Conservation (phyloP, 1,284 basidiomycete genomes). For the Ceratobasidium sp. region DNA sequence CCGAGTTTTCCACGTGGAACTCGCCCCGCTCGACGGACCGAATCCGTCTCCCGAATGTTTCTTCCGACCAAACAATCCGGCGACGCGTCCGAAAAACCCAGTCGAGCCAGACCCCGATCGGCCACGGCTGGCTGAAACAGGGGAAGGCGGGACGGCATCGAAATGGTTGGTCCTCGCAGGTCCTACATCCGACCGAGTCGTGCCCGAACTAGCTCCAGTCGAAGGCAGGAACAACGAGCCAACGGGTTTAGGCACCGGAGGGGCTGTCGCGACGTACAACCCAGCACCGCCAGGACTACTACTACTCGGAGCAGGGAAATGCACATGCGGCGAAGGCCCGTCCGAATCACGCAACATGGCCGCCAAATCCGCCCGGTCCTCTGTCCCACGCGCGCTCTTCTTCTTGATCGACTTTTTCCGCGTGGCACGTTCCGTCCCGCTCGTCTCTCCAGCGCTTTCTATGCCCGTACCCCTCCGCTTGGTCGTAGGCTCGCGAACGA, state of each 20-base stretch:
- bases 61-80: conserved; percentile 40
- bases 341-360: conserved; percentile 28
- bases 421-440: background rate
- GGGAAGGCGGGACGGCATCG: conserved; percentile 17
- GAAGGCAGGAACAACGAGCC: conserved; percentile 29
- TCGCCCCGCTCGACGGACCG: background rate
- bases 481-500: background rate
- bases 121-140: background rate
- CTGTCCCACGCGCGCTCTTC: background rate
- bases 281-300: background rate
- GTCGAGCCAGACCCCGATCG: conserved; percentile 24
- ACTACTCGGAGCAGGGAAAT: conserved; percentile 7
- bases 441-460: conserved; percentile 15
- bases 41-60: conserved; percentile 9
- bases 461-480: background rate
- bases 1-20: conserved; percentile 13
- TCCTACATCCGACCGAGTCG: conserved; percentile 29
- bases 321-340: conserved; percentile 20
- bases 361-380: conserved; percentile 19
- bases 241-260: background rate
- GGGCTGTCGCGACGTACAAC: conserved; percentile 26
- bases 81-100: conserved; percentile 32
- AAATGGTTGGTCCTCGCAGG: conserved; percentile 24
- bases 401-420: conserved; percentile 8
- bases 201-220: background rate